Evolutionary conservation across 331 rosid species (phyloP).

Genomic region (Dryas integrifolia): DNA sequence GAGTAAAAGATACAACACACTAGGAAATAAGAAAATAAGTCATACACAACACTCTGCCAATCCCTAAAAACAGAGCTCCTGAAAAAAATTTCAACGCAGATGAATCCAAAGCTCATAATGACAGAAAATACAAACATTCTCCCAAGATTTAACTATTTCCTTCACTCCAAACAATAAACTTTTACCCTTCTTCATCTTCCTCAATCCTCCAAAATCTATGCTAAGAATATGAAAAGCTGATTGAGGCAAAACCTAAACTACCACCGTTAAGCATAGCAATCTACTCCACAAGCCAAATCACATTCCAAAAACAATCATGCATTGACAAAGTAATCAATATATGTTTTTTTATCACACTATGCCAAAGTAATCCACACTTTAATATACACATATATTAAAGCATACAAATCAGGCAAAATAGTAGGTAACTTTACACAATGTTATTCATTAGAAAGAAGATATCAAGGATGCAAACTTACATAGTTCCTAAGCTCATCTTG

Average conservation of each 20-base stretch:
- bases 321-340: background rate
- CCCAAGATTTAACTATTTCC: background rate
- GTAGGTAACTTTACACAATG: slow-evolving; percentile 11
- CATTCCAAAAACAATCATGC: background rate
- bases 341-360: no score
- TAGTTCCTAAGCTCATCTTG: slow-evolving; percentile 82
- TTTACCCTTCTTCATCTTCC: background rate
- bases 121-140: background rate
- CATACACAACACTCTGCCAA: background rate
- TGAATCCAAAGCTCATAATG: background rate
- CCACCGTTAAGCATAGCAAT: background rate
- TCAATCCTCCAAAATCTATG: background rate
- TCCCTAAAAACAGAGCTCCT: background rate
- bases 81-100: background rate
- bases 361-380: no score
- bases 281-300: background rate
- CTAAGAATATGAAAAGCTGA: background rate
- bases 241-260: background rate
- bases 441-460: slow-evolving; percentile 16
- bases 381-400: no score
- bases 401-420: background rate
- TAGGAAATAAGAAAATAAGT: background rate
- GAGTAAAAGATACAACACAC: background rate
- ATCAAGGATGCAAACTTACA: slow-evolving; percentile 46
- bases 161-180: background rate